phyloP scores from a whole-genome alignment of 2,329 filamentous ascomycete species.

The Fusarium transvaalense region DNA sequence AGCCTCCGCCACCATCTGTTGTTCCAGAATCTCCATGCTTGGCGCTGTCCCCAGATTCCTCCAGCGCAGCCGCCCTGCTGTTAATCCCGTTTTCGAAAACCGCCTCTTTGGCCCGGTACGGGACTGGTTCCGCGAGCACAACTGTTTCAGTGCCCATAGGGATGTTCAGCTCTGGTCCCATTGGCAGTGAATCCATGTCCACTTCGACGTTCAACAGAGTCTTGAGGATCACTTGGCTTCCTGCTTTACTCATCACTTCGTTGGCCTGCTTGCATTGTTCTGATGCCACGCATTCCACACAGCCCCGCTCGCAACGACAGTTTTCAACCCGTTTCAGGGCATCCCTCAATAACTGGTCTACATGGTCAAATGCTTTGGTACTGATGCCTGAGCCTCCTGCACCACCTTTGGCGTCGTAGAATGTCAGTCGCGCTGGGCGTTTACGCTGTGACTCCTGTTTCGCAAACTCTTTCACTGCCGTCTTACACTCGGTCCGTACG shows the following conservation, averaged over 20 bases:
- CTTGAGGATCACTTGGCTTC: constrained; percentile 84
- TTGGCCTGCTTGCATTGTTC: constrained; percentile 89
- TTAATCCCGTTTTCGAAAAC: constrained; percentile 4
- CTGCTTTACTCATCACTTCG: constrained; percentile 93
- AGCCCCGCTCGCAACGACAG: constrained; percentile 84
- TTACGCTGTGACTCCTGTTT: constrained; percentile 77
- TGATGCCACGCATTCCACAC: constrained; percentile 89
- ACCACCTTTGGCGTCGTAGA: constrained; percentile 95
- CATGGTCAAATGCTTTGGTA: constrained; percentile 92
- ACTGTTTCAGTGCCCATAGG: constrained; percentile 86
- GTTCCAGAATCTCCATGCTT: constrained; percentile 28
- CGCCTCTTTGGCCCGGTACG: constrained; percentile 48
- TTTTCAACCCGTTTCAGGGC: constrained; percentile 81
- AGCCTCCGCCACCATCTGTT: constrained; percentile 41
- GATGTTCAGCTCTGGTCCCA: constrained; percentile 80
- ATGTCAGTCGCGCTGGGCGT: constrained; percentile 87
- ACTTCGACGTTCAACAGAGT: constrained; percentile 80
- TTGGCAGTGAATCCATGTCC: constrained; percentile 85
- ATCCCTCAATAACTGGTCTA: constrained; percentile 81
- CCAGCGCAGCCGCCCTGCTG: constrained; percentile 1
- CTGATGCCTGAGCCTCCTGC: constrained; percentile 86
- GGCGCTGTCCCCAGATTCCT: constrained; percentile 20
- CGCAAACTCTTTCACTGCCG: constrained; percentile 87
- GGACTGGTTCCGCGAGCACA: constrained; percentile 77
- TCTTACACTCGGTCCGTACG: constrained; percentile 94